Evolutionary conservation across 1,284 basidiomycete species (phyloP).

Genomic region (Pterula multifida): DNA sequence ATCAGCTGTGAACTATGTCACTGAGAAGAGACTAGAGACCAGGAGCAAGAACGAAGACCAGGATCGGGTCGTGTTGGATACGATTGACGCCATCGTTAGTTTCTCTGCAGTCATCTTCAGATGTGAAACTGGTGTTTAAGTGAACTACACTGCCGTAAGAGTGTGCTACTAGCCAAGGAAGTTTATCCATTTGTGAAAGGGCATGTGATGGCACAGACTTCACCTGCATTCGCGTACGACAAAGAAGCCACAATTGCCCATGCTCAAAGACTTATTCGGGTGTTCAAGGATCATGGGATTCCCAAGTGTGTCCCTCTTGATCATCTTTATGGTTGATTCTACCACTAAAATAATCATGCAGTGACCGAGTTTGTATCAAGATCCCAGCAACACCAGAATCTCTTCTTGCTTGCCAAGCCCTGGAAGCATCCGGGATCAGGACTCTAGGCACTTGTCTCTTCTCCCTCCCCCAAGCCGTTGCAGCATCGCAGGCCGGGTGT

Average conservation of each 20-base stretch:
- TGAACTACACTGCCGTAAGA: slow-evolving; percentile 17
- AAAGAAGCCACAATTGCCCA: slow-evolving; percentile 31
- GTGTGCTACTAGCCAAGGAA: slow-evolving; percentile 30
- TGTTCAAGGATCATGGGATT: slow-evolving; percentile 32
- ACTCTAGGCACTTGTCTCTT: slow-evolving; percentile 37
- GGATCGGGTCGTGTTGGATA: slow-evolving; percentile 23
- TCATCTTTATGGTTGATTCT: neutral
- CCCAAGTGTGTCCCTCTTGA: slow-evolving; percentile 21
- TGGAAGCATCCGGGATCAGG: slow-evolving; percentile 27
- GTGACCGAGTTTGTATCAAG: slow-evolving; percentile 37
- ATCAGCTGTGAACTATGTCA: slow-evolving; percentile 22
- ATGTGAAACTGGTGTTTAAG: neutral
- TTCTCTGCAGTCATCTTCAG: slow-evolving; percentile 4
- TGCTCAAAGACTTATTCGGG: slow-evolving; percentile 27
- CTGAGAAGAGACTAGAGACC: slow-evolving; percentile 11
- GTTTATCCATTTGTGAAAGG: slow-evolving; percentile 32
- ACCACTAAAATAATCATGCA: slow-evolving; percentile 10
- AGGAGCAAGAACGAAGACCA: slow-evolving; percentile 12
- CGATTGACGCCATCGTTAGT: slow-evolving; percentile 29
- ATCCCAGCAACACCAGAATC: slow-evolving; percentile 36
- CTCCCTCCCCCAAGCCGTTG: slow-evolving; percentile 32
- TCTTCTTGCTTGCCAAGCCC: slow-evolving; percentile 29
- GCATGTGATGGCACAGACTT: slow-evolving; percentile 33
- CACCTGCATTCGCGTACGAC: slow-evolving; percentile 30
- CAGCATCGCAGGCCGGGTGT: slow-evolving; percentile 34